Conservation (phyloP, 1,139 yeast species). For the Insectozyma bohioensis region DNA sequence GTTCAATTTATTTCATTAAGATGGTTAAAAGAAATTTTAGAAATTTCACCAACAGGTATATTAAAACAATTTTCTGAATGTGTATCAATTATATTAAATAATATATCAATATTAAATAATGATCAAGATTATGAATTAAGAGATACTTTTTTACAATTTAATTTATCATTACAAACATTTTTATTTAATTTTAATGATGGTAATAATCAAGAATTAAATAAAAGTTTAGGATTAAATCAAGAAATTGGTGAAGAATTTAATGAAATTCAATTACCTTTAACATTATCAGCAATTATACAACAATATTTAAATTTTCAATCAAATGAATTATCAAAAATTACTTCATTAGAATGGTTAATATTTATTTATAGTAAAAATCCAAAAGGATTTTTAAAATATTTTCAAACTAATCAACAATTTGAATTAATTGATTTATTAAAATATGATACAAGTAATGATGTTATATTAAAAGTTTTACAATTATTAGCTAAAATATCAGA, state of each 20-base stretch:
- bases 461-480: conserved; percentile 74
- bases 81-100: conserved; percentile 37
- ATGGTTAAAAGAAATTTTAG: conserved; percentile 79
- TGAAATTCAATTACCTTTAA: conserved; percentile 37
- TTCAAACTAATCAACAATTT: conserved; percentile 32
- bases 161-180: conserved; percentile 34
- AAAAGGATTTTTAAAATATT: conserved; percentile 52
- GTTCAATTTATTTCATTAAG: conserved; percentile 77
- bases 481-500: conserved; percentile 80
- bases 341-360: conserved; percentile 88
- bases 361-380: conserved; percentile 79
- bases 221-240: conserved; percentile 33
- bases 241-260: conserved; percentile 44
- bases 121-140: conserved; percentile 42
- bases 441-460: conserved; percentile 86
- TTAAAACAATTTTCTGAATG: conserved; percentile 56
- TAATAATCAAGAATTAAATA: conserved; percentile 16
- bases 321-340: conserved; percentile 78
- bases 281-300: conserved; percentile 34
- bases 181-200: conserved; percentile 28
- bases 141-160: conserved; percentile 38
- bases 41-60: conserved; percentile 75
- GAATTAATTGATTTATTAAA: conserved; percentile 78
- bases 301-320: conserved; percentile 29
- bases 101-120: conserved; percentile 37